Evolutionary conservation across 2,329 filamentous ascomycete genomes (phyloP).

Genomic region (Ceratocystis lukuohia): DNA sequence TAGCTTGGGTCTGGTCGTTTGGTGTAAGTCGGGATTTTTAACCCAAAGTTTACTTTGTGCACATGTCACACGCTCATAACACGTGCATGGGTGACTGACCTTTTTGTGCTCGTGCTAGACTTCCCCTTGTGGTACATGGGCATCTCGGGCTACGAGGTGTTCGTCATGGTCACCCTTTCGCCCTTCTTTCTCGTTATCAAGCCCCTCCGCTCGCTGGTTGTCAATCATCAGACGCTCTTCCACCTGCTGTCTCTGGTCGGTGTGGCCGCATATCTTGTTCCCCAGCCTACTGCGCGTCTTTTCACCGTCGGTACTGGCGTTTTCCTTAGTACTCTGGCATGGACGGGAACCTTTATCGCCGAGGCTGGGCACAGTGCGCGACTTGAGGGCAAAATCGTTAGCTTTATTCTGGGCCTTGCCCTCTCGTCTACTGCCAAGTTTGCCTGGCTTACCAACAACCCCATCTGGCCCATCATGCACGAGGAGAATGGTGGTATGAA

Average conservation of each 20-base stretch:
- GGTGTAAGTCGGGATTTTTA: slow-evolving; percentile 53
- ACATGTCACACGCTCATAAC: background rate
- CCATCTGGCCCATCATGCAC: slow-evolving; percentile 91
- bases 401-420: slow-evolving; percentile 69
- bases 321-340: slow-evolving; percentile 65
- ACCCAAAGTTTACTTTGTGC: background rate
- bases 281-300: slow-evolving; percentile 59
- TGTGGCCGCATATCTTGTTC: slow-evolving; percentile 64
- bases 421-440: slow-evolving; percentile 84
- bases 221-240: slow-evolving; percentile 54
- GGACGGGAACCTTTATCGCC: slow-evolving; percentile 68
- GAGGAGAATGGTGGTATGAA: slow-evolving; percentile 86
- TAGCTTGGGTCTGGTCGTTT: slow-evolving; percentile 74
- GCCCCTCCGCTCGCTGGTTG: slow-evolving; percentile 52
- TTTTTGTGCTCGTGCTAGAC: slow-evolving; percentile 36
- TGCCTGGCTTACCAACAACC: slow-evolving; percentile 87
- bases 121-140: slow-evolving; percentile 99
- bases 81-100: background rate
- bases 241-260: slow-evolving; percentile 69
- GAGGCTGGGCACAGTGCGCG: slow-evolving; percentile 61
- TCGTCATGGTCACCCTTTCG: slow-evolving; percentile 73
- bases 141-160: slow-evolving; percentile 85
- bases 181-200: slow-evolving; percentile 65
- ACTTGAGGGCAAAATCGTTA: slow-evolving; percentile 69
- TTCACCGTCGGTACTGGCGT: slow-evolving; percentile 72